These are phyloP conservation scores for Ophiostoma novo-ulmi DNA, from an alignment of 2,329 filamentous ascomycete genomes.

Conservation along the genomic window DNA sequence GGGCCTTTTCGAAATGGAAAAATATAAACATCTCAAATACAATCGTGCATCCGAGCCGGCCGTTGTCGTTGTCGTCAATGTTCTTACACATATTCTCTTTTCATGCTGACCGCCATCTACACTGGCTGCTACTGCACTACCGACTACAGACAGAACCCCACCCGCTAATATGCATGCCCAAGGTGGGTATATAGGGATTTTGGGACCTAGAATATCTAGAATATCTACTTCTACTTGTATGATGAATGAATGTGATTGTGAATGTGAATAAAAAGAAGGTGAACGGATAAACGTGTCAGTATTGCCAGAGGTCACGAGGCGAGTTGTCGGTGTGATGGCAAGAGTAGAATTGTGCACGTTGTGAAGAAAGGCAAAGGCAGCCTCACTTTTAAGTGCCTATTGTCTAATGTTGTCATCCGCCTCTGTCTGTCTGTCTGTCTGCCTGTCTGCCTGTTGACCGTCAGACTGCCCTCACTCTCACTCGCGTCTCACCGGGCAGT, in stretches of 20 bases:
- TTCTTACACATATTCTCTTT: background rate
- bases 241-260: background rate
- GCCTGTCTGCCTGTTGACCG: background rate
- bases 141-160: background rate
- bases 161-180: slow-evolving; percentile 13
- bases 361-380: background rate
- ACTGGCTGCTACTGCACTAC: background rate
- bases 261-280: slow-evolving; percentile 5
- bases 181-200: slow-evolving; percentile 3
- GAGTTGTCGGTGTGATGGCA: background rate
- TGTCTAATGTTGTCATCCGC: background rate
- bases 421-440: background rate
- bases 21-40: too few relatives aligned
- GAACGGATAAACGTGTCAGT: background rate
- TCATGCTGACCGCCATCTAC: slow-evolving; percentile 9
- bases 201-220: background rate
- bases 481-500: background rate
- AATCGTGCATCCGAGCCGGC: background rate
- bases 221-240: background rate
- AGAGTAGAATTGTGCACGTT: background rate
- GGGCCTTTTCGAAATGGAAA: too few relatives aligned
- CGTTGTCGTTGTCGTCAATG: background rate
- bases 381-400: background rate
- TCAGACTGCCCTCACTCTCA: background rate
- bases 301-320: too few relatives aligned